These are phyloP conservation scores for Fusarium sp. DNA, from an alignment of 2,329 filamentous ascomycete genomes.

Conservation along the genomic window DNA sequence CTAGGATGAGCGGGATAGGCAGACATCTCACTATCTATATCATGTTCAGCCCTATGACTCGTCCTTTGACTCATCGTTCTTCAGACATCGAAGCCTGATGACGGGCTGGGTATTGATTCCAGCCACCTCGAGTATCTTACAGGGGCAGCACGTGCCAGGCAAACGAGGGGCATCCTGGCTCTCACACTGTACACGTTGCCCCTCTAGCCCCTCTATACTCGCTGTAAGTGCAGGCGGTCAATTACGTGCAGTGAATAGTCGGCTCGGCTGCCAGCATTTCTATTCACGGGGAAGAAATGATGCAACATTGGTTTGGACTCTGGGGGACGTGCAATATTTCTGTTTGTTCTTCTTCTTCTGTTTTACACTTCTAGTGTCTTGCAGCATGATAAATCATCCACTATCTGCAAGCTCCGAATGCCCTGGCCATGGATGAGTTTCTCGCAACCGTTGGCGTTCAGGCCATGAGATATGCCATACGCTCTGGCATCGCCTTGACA, in stretches of 20 bases:
- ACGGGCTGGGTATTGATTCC: conserved; percentile 19
- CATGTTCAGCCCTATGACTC: background rate
- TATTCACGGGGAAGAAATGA: background rate
- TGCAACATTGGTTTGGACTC: conserved; percentile 22
- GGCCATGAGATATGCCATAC: conserved; percentile 91
- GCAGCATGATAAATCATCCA: conserved; percentile 27
- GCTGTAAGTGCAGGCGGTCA: conserved; percentile 29
- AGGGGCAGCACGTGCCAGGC: conserved; percentile 31
- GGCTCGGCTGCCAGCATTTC: conserved; percentile 19
- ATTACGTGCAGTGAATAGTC: conserved; percentile 33
- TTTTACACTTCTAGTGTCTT: background rate
- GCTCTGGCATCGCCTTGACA: conserved; percentile 86
- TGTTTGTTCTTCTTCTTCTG: conserved; percentile 1
- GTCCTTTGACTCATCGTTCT: background rate
- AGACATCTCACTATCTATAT: conserved; percentile 6
- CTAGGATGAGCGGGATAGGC: conserved; percentile 5
- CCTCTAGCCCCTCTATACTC: conserved; percentile 31
- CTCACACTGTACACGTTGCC: conserved; percentile 42
- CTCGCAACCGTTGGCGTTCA: conserved; percentile 68
- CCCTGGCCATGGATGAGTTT: conserved; percentile 73
- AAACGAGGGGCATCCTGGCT: conserved; percentile 19
- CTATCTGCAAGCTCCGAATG: conserved; percentile 13
- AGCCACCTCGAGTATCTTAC: conserved; percentile 13
- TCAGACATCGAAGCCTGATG: conserved; percentile 10
- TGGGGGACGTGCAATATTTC: conserved; percentile 25